Conservation (phyloP, 352 stramenopile species). For the Pythium guiyangense region DNA sequence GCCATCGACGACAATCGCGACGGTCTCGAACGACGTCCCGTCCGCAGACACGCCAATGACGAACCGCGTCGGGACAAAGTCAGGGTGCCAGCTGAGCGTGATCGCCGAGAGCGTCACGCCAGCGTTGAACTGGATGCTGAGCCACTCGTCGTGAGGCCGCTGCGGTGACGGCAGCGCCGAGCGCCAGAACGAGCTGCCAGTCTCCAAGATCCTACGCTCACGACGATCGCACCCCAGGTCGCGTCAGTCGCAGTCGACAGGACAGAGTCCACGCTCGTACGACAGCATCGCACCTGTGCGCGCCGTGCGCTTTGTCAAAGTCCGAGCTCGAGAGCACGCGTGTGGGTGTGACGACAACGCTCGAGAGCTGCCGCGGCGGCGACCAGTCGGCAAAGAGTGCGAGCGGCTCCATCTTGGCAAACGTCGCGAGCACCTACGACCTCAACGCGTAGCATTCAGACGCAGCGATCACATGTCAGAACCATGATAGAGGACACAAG, state of each 20-base stretch:
- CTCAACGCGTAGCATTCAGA: neutral
- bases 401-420: slow-evolving; percentile 60
- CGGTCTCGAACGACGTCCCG: slow-evolving; percentile 36
- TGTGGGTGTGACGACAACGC: slow-evolving; percentile 27
- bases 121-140: slow-evolving; percentile 47
- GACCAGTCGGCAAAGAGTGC: slow-evolving; percentile 78
- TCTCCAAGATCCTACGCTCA: slow-evolving; percentile 33
- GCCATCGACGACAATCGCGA: slow-evolving; percentile 37
- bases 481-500: neutral
- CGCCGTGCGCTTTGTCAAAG: slow-evolving; percentile 50
- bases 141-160: slow-evolving; percentile 32
- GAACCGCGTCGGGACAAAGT: slow-evolving; percentile 34
- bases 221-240: no score
- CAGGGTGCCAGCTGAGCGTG: slow-evolving; percentile 39
- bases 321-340: slow-evolving; percentile 55
- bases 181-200: slow-evolving; percentile 34
- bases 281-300: slow-evolving; percentile 40
- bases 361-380: slow-evolving; percentile 51
- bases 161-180: slow-evolving; percentile 21
- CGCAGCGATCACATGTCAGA: neutral
- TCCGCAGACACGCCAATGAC: slow-evolving; percentile 44
- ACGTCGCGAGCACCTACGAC: slow-evolving; percentile 49
- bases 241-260: no score
- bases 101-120: slow-evolving; percentile 38
- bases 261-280: no score